phyloP scores from a whole-genome alignment of 768 basidiomycete genomes.

The Artomyces pyxidatus region DNA sequence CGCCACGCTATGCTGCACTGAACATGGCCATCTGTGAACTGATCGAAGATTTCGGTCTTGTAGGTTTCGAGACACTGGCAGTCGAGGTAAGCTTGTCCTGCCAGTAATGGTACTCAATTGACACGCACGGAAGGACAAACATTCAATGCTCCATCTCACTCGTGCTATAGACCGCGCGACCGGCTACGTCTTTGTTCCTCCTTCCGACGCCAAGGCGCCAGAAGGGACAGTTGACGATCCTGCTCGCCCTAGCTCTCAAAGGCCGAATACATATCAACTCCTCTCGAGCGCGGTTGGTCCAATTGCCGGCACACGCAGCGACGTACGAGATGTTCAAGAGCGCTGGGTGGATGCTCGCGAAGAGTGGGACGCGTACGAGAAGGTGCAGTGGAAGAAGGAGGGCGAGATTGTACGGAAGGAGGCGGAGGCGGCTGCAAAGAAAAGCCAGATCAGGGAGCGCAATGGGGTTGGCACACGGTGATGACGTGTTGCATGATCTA shows the following conservation, averaged over 20 bases:
- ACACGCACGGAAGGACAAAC: slow-evolving; percentile 62
- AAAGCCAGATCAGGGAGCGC: slow-evolving; percentile 17
- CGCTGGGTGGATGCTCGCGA: slow-evolving; percentile 86
- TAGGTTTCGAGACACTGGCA: slow-evolving; percentile 94
- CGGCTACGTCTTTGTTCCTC: slow-evolving; percentile 83
- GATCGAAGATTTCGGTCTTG: slow-evolving; percentile 89
- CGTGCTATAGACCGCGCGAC: slow-evolving; percentile 83
- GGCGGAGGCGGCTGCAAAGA: slow-evolving; percentile 29
- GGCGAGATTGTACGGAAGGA: slow-evolving; percentile 42
- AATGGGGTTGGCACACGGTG: no score
- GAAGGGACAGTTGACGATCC: slow-evolving; percentile 25
- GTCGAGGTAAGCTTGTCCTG: slow-evolving; percentile 63
- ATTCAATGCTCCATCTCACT: slow-evolving; percentile 87
- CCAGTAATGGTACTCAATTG: background rate
- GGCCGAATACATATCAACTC: slow-evolving; percentile 60
- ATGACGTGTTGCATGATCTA: no score
- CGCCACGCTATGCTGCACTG: slow-evolving; percentile 65
- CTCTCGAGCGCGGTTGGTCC: slow-evolving; percentile 59
- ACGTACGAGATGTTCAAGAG: slow-evolving; percentile 79
- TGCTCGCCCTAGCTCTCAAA: slow-evolving; percentile 31
- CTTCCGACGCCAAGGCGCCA: slow-evolving; percentile 24
- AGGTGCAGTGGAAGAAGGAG: slow-evolving; percentile 66
- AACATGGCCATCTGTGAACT: slow-evolving; percentile 88
- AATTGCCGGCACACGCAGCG: slow-evolving; percentile 39
- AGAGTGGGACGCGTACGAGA: slow-evolving; percentile 78